Evolutionary conservation across 805 yeast species (phyloP).

Genomic region (Starmerella potacharoeniae): DNA sequence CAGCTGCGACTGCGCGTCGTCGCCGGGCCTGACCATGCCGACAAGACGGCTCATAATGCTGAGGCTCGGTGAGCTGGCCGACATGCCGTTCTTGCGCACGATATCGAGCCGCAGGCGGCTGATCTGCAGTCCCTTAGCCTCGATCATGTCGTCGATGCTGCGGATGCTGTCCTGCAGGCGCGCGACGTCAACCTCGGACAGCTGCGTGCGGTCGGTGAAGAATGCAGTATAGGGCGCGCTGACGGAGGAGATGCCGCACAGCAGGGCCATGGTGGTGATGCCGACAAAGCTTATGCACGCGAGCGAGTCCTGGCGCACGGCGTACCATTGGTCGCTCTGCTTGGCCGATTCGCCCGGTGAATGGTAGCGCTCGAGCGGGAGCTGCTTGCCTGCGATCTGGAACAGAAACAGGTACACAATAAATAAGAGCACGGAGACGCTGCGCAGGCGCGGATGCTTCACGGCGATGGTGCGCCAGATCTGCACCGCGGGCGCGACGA

Average conservation of each 20-base stretch:
- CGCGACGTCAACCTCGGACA: slow-evolving; percentile 26
- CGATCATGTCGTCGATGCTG: slow-evolving; percentile 26
- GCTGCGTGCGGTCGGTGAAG: slow-evolving; percentile 20
- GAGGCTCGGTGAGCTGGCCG: neutral
- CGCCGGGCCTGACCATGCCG: slow-evolving; percentile 8
- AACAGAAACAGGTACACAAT: slow-evolving; percentile 22
- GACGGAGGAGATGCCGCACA: slow-evolving; percentile 34
- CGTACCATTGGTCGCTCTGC: slow-evolving; percentile 13
- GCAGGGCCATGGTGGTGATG: slow-evolving; percentile 32
- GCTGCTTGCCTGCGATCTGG: slow-evolving; percentile 26
- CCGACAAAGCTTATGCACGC: slow-evolving; percentile 33
- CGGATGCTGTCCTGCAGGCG: slow-evolving; percentile 25
- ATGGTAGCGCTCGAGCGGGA: slow-evolving; percentile 22
- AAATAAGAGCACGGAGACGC: slow-evolving; percentile 23
- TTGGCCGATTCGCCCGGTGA: neutral
- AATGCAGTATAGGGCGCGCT: slow-evolving; percentile 33
- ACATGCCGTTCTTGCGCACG: slow-evolving; percentile 1
- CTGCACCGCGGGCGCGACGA: slow-evolving; percentile 19
- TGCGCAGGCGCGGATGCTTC: slow-evolving; percentile 16
- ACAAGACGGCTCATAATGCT: slow-evolving; percentile 16
- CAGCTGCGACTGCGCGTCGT: slow-evolving; percentile 12
- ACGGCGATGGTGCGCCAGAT: slow-evolving; percentile 11
- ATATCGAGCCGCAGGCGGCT: slow-evolving; percentile 23
- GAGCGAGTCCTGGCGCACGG: slow-evolving; percentile 23
- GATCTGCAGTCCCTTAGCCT: slow-evolving; percentile 22